Conservation (phyloP, 345 rosid species). For the Populus alba region DNA sequence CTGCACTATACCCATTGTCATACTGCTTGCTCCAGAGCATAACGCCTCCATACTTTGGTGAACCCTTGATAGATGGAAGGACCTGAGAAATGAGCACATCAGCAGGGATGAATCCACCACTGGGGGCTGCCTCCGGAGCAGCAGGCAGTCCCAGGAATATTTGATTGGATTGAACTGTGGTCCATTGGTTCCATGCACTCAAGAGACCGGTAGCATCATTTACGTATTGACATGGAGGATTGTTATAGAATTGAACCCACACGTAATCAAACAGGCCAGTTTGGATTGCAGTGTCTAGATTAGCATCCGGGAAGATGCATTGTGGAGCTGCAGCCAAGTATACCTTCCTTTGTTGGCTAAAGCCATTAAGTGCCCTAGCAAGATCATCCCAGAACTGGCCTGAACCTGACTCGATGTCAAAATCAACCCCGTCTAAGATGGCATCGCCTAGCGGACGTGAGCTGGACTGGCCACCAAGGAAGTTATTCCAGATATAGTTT, state of each 20-base stretch:
- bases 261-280: constrained; percentile 18
- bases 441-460: constrained; percentile 22
- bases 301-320: constrained; percentile 14
- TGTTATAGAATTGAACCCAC: constrained; percentile 24
- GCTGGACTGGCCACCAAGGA: constrained; percentile 4
- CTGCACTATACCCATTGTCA: constrained; percentile 14
- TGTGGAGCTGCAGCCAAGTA: constrained; percentile 20
- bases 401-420: constrained; percentile 11
- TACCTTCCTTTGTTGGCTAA: constrained; percentile 2
- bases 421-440: constrained; percentile 16
- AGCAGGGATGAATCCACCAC: constrained; percentile 10
- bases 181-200: constrained; percentile 16
- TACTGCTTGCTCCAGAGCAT: constrained; percentile 22
- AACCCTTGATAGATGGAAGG: constrained; percentile 16
- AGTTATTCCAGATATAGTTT: constrained; percentile 16
- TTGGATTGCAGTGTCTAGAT: neutral
- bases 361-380: constrained; percentile 2
- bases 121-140: constrained; percentile 8
- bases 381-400: constrained; percentile 14
- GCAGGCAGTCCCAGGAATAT: constrained; percentile 19
- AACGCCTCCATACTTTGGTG: constrained; percentile 16
- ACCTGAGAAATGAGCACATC: constrained; percentile 13
- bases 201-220: neutral
- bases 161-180: neutral
- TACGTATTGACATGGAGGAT: neutral